Evolutionary conservation across 495 filamentous ascomycete genomes (phyloP).

Genomic region (Penicillium pulvis): DNA sequence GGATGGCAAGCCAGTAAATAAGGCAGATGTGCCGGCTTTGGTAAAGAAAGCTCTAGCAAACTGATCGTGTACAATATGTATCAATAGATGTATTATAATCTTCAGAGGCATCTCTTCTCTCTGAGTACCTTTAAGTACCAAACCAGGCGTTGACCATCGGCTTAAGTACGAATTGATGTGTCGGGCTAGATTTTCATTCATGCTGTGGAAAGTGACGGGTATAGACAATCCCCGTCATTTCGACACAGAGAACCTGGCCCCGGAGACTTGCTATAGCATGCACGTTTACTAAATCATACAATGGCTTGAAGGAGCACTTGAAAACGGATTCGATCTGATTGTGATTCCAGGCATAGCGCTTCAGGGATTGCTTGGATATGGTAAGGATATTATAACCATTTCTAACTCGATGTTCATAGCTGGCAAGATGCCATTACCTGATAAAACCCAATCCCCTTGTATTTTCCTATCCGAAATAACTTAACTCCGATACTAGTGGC

Average conservation of each 20-base stretch:
- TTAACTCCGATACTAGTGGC: constrained; percentile 61
- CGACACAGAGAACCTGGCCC: too few relatives aligned
- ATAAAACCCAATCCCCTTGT: constrained; percentile 34
- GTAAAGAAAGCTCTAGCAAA: constrained; percentile 43
- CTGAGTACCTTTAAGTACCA: neutral
- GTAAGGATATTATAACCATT: constrained; percentile 96
- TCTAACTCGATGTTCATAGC: constrained; percentile 70
- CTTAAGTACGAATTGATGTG: constrained; percentile 56
- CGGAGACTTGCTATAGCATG: constrained; percentile 46
- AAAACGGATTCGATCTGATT: constrained; percentile 71
- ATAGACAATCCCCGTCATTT: constrained; percentile 60
- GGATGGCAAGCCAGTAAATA: constrained; percentile 56
- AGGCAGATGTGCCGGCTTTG: constrained; percentile 47
- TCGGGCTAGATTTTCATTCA: constrained; percentile 46
- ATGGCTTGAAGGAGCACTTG: constrained; percentile 58
- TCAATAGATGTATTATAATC: constrained; percentile 19
- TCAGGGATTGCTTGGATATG: constrained; percentile 77
- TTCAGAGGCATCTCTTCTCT: constrained; percentile 3
- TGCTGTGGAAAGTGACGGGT: constrained; percentile 59
- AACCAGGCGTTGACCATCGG: constrained; percentile 52
- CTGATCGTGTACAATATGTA: constrained; percentile 19
- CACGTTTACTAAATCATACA: neutral
- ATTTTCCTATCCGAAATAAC: constrained; percentile 17
- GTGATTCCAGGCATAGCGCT: constrained; percentile 95
- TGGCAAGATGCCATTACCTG: constrained; percentile 59